A percentile compares a stretch with the other conserved stretches of the same genome.
Conservation (phyloP, 2,329 filamentous ascomycete genomes). For the Colletotrichum lentis region DNA sequence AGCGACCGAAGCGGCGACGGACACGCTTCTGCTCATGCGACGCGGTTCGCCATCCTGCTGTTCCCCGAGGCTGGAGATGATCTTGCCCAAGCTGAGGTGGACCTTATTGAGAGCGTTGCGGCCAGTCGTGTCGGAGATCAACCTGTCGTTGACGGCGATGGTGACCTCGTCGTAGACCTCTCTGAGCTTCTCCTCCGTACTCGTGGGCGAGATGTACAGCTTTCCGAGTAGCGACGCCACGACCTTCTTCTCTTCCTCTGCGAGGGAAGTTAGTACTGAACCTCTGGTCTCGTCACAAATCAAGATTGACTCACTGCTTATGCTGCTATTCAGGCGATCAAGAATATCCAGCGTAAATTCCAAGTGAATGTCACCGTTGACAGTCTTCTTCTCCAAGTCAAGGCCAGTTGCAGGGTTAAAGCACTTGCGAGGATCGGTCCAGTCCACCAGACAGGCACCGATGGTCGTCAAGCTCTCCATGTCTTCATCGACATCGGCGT, state of each 20-base stretch:
- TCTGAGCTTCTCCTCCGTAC: slow-evolving; percentile 65
- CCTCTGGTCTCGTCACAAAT: slow-evolving; percentile 3
- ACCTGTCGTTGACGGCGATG: slow-evolving; percentile 69
- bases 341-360: slow-evolving; percentile 80
- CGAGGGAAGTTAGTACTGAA: slow-evolving; percentile 44
- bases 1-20: slow-evolving; percentile 47
- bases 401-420: slow-evolving; percentile 60
- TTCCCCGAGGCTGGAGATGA: slow-evolving; percentile 67
- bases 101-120: slow-evolving; percentile 74
- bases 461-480: slow-evolving; percentile 83
- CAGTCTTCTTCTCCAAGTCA: slow-evolving; percentile 68
- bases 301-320: slow-evolving; percentile 67
- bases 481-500: slow-evolving; percentile 76
- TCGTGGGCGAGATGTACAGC: slow-evolving; percentile 77
- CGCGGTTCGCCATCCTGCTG: slow-evolving; percentile 49
- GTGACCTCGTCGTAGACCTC: slow-evolving; percentile 66
- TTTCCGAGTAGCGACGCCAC: slow-evolving; percentile 82
- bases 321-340: slow-evolving; percentile 73
- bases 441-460: slow-evolving; percentile 85
- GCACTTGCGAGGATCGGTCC: slow-evolving; percentile 91
- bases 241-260: slow-evolving; percentile 87
- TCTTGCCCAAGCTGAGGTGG: slow-evolving; percentile 72
- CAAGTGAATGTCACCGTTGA: slow-evolving; percentile 82
- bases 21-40: slow-evolving; percentile 56
- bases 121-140: slow-evolving; percentile 67